Evolutionary conservation across 805 yeast genomes (phyloP).

Genomic region (Candida yuanshanica): DNA sequence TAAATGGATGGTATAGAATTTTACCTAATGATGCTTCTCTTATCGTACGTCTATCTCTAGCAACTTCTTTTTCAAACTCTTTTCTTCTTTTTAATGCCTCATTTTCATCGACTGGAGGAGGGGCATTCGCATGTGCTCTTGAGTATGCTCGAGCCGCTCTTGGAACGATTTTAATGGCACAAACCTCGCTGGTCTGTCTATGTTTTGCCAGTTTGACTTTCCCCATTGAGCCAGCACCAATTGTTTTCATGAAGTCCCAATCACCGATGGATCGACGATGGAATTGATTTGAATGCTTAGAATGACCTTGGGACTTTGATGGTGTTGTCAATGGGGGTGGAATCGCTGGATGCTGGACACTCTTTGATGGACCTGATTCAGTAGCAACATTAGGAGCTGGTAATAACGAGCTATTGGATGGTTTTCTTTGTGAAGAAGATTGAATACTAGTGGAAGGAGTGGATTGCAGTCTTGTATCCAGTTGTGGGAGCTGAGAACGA

Average conservation of each 20-base stretch:
- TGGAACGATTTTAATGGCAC: constrained; percentile 91
- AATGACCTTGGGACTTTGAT: constrained; percentile 1
- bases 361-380: not conserved
- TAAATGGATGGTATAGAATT: constrained; percentile 84
- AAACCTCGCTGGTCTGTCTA: constrained; percentile 70
- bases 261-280: constrained; percentile 91
- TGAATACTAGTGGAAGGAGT: constrained; percentile 18
- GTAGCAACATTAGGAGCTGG: constrained; percentile 9
- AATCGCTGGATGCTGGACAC: constrained; percentile 1
- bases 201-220: constrained; percentile 93
- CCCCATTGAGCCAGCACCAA: constrained; percentile 99
- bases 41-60: constrained; percentile 86
- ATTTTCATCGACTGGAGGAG: constrained; percentile 54
- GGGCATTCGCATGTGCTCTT: constrained; percentile 63
- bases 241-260: constrained; percentile 92
- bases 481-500: constrained; percentile 5
- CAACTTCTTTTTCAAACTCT: constrained; percentile 75
- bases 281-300: constrained; percentile 33
- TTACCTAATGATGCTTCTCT: constrained; percentile 95
- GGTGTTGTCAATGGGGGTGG: constrained; percentile 9
- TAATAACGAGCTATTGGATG: constrained; percentile 1
- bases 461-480: constrained; percentile 22
- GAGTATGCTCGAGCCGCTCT: constrained; percentile 77
- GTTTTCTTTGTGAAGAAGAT: constrained; percentile 13
- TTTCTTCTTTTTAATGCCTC: constrained; percentile 58